Conservation (phyloP, 139 green algal genomes). For the Tetratostichococcus sp. region DNA sequence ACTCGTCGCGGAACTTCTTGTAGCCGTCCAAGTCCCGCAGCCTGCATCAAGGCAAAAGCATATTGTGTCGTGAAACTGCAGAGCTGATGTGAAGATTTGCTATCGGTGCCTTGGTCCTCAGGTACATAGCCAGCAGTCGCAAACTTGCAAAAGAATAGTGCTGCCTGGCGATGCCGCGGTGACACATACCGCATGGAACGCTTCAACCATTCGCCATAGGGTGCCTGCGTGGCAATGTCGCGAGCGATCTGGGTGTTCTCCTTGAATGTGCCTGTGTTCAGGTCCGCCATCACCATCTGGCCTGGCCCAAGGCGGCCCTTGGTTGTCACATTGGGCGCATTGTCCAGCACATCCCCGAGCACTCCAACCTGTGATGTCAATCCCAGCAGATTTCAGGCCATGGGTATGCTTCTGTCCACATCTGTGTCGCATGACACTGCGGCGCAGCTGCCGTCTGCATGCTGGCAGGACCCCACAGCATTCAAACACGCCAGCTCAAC, state of each 20-base stretch:
- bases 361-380: conserved; percentile 69
- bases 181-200: background rate
- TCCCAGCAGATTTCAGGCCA: too few relatives aligned
- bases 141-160: too few relatives aligned
- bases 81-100: too few relatives aligned
- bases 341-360: conserved; percentile 83
- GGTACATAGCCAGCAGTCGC: too few relatives aligned
- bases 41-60: conserved; percentile 5
- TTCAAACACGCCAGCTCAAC: too few relatives aligned
- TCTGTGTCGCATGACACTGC: too few relatives aligned
- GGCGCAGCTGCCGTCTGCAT: too few relatives aligned
- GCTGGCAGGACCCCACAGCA: too few relatives aligned
- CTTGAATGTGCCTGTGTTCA: conserved; percentile 78
- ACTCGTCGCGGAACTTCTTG: conserved; percentile 9
- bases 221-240: conserved; percentile 59
- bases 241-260: conserved; percentile 81
- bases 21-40: conserved; percentile 50
- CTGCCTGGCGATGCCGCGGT: too few relatives aligned
- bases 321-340: conserved; percentile 74
- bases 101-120: too few relatives aligned
- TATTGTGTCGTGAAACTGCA: too few relatives aligned
- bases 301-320: conserved; percentile 96
- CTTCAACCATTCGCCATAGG: conserved; percentile 87
- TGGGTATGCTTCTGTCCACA: too few relatives aligned
- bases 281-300: conserved; percentile 92